Evolutionary conservation across 768 basidiomycete genomes (phyloP).

Genomic region (Lactarius indigo): DNA sequence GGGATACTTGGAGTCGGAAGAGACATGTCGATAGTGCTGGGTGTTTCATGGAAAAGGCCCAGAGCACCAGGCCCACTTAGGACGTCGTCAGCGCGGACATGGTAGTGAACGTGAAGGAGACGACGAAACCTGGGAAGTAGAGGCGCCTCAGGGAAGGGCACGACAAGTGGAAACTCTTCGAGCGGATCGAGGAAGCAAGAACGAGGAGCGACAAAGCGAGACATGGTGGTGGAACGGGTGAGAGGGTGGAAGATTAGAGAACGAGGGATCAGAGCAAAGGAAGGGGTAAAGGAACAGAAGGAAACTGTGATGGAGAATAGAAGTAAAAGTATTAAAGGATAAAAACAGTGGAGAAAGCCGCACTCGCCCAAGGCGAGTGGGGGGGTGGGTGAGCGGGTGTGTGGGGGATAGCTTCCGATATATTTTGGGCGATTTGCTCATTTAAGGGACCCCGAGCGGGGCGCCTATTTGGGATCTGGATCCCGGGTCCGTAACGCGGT

Average conservation of each 20-base stretch:
- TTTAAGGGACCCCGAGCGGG: neutral
- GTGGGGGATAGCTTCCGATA: conserved; percentile 10
- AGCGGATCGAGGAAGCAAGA: conserved; percentile 22
- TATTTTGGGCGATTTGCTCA: conserved; percentile 8
- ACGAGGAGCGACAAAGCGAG: neutral
- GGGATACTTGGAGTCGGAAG: conserved; percentile 21
- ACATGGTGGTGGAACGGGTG: conserved; percentile 11
- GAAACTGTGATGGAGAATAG: conserved; percentile 20
- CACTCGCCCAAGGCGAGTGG: conserved; percentile 23
- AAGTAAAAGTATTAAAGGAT: conserved; percentile 21
- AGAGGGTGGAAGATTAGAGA: conserved; percentile 6
- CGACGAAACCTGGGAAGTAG: conserved; percentile 15
- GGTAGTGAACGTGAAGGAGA: neutral
- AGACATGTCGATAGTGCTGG: conserved; percentile 24
- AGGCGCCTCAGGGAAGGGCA: conserved; percentile 22
- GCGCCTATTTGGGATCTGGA: conserved; percentile 14
- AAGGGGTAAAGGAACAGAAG: conserved; percentile 21
- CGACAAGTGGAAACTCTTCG: conserved; percentile 23
- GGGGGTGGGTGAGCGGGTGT: conserved; percentile 10
- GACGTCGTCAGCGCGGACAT: conserved; percentile 5
- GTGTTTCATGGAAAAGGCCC: conserved; percentile 26
- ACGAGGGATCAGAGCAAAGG: conserved; percentile 22
- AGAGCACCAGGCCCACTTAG: conserved; percentile 22
- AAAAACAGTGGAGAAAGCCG: conserved; percentile 17
- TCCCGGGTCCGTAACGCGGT: conserved; percentile 14